A percentile compares a stretch with the other conserved stretches of the same genome.
These are phyloP conservation scores for Pichia inconspicua DNA, from an alignment of 1,139 yeast species.

Conservation along the genomic window DNA sequence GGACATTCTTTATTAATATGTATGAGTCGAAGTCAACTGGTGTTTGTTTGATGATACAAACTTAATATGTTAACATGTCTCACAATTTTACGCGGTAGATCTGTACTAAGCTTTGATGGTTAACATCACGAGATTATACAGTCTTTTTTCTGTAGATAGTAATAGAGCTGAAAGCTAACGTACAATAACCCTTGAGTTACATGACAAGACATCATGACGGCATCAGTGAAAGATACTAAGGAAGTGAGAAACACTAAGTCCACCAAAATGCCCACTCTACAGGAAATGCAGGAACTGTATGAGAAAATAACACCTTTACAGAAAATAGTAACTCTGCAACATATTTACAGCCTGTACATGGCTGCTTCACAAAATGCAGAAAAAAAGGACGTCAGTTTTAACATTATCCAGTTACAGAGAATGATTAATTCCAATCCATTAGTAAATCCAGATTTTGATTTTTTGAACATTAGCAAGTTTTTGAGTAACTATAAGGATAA, in stretches of 20 bases:
- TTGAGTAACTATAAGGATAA: constrained; percentile 1
- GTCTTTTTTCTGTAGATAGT: no score
- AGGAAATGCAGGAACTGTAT: constrained; percentile 22
- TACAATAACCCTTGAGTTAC: no score
- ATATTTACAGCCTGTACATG: constrained; percentile 27
- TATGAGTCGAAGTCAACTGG: no score
- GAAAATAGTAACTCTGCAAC: constrained; percentile 29
- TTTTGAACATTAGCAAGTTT: constrained; percentile 24
- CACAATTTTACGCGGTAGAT: no score
- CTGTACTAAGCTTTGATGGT: no score
- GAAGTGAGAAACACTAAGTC: constrained; percentile 1
- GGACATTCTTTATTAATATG: background rate
- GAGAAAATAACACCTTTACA: constrained; percentile 26
- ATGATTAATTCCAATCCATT: constrained; percentile 30
- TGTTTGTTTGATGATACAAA: no score
- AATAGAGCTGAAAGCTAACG: no score
- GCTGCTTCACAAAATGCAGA: constrained; percentile 26
- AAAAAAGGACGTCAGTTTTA: constrained; percentile 27
- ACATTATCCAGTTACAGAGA: constrained; percentile 27
- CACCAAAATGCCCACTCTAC: constrained; percentile 22
- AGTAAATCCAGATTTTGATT: constrained; percentile 28
- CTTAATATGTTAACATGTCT: no score
- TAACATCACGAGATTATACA: no score
- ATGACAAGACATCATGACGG: background rate
- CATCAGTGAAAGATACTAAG: background rate